A percentile compares a stretch with the other conserved stretches of the same genome.
Conservation (phyloP, 176 grass and related monocot species). For the Aegilops bicornis region DNA sequence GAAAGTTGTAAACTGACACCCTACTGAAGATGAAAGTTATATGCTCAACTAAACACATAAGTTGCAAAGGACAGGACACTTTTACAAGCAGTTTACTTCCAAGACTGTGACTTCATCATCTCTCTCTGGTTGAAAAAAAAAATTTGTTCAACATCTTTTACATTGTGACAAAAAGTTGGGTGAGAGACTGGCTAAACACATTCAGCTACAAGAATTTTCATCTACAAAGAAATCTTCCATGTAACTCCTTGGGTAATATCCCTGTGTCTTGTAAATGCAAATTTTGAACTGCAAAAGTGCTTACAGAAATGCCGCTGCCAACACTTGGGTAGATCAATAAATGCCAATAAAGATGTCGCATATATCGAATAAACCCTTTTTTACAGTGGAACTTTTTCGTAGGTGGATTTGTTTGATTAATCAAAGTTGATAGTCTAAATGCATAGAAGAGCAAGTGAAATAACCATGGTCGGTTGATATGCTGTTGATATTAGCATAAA, state of each 20-base stretch:
- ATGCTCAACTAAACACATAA: background rate
- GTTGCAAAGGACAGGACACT: background rate
- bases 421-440: no score
- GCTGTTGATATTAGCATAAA: background rate
- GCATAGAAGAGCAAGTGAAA: background rate
- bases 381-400: no score
- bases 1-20: background rate
- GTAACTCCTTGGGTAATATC: background rate
- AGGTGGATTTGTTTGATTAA: no score
- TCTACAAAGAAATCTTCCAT: background rate
- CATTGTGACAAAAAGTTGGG: background rate
- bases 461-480: background rate
- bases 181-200: constrained; percentile 3
- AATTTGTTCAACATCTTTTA: background rate
- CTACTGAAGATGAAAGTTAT: background rate
- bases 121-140: background rate
- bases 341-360: no score
- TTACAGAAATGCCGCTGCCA: no score
- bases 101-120: background rate
- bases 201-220: background rate
- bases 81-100: background rate
- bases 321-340: no score
- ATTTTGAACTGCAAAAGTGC: background rate
- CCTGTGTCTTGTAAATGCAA: background rate
- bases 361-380: no score